Base-by-base conservation (phyloP, 192 early-diverging fungal species). In the Entomortierella lignicola region DNA sequence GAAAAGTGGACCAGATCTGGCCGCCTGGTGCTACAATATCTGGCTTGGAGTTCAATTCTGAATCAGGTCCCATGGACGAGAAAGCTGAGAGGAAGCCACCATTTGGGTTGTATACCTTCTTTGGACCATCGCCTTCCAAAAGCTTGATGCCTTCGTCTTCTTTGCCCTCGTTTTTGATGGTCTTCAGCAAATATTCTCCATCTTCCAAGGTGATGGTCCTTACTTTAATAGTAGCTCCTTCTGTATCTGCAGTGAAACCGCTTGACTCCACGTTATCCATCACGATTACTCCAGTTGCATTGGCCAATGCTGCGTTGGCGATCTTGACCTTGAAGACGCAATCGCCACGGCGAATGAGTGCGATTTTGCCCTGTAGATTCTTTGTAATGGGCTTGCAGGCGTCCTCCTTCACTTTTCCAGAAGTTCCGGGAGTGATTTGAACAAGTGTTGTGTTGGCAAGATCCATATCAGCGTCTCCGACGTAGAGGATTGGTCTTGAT, bases 1-100 rank as follows among this genome's bases (percentile, higher is more conserved):
- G 91, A 54, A 81, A 87, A 6, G 90, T 88, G 23, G 87, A 88
- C 60, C 86, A 90, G 63, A 92, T 89, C 55, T 83, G 81, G 23
- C 88, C 87, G 54, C 90, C 90, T 8, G 90, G 90, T 6, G 89
- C 88, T 3, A 84, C 75, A 20, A 92, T 73, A 8, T 87, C 87
- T 0, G 89, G 89, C 77, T 93, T 92, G 25, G 90, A 63, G 21
- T 87, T 74, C 51, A 96, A 79, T 55, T 94, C 88, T 32, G 84
- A 84, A 47, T 86, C 90, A 0, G 92, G 89, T 23, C 96, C 96
- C 69, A 87, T 87, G 26, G 91, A 92, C 12, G 92, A 92, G 64
- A 93, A 95, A 42, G 57, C 54, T 20, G 94, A 94, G 8, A 94
- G 72, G 32, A 82, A 89, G 39, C 89, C 89, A 32, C 87, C 91